A percentile compares a stretch with the other conserved stretches of the same genome.
These are phyloP conservation scores for Penicillium sp. DNA, from an alignment of 2,329 filamentous ascomycete genomes.

Conservation along the genomic window DNA sequence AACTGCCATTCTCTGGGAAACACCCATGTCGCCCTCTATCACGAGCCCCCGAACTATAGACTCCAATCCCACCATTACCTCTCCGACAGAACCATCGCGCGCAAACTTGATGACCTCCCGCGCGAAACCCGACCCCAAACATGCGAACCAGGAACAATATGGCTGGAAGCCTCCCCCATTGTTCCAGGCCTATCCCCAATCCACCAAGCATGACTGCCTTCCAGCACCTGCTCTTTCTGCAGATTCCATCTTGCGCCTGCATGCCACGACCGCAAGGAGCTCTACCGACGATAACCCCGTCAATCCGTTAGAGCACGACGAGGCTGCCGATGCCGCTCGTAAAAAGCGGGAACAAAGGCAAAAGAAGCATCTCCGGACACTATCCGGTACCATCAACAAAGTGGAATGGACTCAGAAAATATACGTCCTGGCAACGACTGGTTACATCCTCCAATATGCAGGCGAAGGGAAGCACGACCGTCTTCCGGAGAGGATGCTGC, in stretches of 20 bases:
- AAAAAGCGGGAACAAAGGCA: conserved; percentile 38
- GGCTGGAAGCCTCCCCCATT: conserved; percentile 70
- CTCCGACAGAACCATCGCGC: conserved; percentile 21
- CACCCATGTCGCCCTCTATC: conserved; percentile 27
- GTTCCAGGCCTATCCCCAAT: conserved; percentile 83
- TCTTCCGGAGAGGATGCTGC: conserved; percentile 48
- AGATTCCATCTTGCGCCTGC: conserved; percentile 65
- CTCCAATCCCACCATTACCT: conserved; percentile 27
- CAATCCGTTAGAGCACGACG: conserved; percentile 15
- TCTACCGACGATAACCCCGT: conserved; percentile 15
- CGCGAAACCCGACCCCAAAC: conserved; percentile 25
- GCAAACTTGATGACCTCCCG: conserved; percentile 23
- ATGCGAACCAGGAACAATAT: conserved; percentile 25
- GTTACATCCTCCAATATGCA: conserved; percentile 48
- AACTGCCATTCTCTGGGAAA: conserved; percentile 14
- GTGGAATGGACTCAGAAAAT: conserved; percentile 46
- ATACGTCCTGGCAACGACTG: conserved; percentile 45
- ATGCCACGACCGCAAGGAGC: conserved; percentile 29
- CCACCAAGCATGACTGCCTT: conserved; percentile 70
- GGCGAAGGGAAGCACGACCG: conserved; percentile 46
- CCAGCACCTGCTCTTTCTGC: conserved; percentile 65
- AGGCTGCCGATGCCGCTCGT: conserved; percentile 20
- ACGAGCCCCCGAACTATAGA: conserved; percentile 28
- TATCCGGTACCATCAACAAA: conserved; percentile 40
- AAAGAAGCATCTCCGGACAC: conserved; percentile 36